Percentiles rank a stretch among this genome's conserved stretches.
Conservation (phyloP, 73 alveolate species). For the Paramecium sonneborni region DNA sequence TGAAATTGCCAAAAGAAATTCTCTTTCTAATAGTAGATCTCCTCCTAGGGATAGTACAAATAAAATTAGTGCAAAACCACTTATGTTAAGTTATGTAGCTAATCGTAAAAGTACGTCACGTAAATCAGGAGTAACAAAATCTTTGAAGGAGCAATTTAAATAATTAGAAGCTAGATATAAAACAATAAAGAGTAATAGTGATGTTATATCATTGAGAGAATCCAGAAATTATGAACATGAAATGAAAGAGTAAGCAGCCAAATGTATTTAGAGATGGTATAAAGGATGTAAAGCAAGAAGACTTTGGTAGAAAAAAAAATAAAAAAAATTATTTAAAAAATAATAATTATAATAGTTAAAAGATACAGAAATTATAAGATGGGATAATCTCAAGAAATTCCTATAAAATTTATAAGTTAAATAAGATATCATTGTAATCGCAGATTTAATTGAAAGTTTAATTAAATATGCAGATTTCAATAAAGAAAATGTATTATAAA, state of each 20-base stretch:
- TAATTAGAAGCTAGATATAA: slow-evolving; percentile 26
- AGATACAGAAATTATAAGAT: neutral
- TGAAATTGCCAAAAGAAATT: slow-evolving; percentile 40
- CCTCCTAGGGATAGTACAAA: slow-evolving; percentile 48
- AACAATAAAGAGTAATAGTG: neutral
- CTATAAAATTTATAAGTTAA: neutral
- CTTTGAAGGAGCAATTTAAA: neutral
- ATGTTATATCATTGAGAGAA: neutral
- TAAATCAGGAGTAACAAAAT: neutral
- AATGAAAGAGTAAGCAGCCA: slow-evolving; percentile 23
- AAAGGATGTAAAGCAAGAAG: neutral
- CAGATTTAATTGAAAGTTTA: neutral
- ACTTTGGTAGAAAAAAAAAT: neutral
- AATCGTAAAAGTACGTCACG: neutral
- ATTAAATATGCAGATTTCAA: neutral
- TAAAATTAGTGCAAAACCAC: neutral
- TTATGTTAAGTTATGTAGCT: slow-evolving; percentile 40
- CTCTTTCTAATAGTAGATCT: slow-evolving; percentile 34
- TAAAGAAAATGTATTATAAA: slow-evolving; percentile 33
- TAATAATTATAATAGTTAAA: neutral
- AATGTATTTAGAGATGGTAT: neutral
- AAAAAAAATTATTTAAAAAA: neutral
- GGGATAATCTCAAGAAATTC: slow-evolving; percentile 20
- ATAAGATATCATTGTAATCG: neutral
- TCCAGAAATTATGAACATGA: slow-evolving; percentile 41